phyloP scores from a whole-genome alignment of 805 yeast species.

The Wickerhamiella allomyrinae region DNA sequence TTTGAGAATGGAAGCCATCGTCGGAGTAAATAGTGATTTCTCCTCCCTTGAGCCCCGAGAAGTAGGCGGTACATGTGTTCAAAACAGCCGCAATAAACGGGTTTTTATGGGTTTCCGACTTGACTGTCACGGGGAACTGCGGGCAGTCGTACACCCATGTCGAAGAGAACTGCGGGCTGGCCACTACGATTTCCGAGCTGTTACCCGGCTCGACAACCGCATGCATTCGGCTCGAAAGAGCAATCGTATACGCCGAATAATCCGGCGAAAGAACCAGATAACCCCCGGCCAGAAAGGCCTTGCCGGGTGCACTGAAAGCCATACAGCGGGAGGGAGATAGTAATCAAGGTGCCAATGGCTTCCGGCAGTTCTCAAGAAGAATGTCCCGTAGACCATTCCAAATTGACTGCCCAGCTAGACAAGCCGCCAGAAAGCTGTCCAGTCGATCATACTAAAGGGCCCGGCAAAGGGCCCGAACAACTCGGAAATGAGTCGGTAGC shows the following conservation, averaged over 20 bases:
- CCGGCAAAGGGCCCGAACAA: no score
- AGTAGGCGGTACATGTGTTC: conserved; percentile 39
- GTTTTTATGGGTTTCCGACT: conserved; percentile 28
- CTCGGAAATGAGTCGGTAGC: conserved; percentile 9
- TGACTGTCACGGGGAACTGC: neutral
- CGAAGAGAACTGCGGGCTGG: conserved; percentile 18
- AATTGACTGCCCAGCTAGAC: conserved; percentile 9
- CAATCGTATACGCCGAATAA: conserved; percentile 68
- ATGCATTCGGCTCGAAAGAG: conserved; percentile 81
- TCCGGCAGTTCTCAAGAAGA: neutral
- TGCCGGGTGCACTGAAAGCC: conserved; percentile 88
- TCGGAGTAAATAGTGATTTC: conserved; percentile 64
- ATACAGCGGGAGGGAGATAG: neutral
- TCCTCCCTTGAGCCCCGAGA: conserved; percentile 22
- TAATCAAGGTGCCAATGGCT: neutral
- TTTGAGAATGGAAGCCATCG: conserved; percentile 76
- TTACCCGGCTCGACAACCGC: conserved; percentile 36
- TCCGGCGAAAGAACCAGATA: conserved; percentile 73
- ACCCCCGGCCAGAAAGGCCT: conserved; percentile 89
- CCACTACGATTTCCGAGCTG: conserved; percentile 18
- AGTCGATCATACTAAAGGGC: conserved; percentile 21
- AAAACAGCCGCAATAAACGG: conserved; percentile 66
- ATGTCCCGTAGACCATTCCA: conserved; percentile 15
- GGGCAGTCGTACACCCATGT: conserved; percentile 12
- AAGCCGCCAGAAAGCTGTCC: conserved; percentile 26